phyloP scores from a whole-genome alignment of 2,329 filamentous ascomycete genomes.

The Microdochium trichocladiopsis region DNA sequence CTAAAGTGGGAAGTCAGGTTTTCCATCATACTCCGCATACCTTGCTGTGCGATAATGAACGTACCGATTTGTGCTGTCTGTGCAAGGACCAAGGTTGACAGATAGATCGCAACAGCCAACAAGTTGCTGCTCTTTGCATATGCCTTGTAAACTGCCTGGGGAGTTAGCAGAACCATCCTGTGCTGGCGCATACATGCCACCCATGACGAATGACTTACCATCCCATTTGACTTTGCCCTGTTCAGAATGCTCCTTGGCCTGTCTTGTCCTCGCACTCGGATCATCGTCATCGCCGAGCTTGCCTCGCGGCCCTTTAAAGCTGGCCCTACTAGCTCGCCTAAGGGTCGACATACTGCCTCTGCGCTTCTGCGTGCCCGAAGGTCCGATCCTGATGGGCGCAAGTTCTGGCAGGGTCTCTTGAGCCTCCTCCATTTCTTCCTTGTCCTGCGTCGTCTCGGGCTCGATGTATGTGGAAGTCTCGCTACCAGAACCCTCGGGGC shows the following conservation, averaged over 20 bases:
- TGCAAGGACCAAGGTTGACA: conserved; percentile 67
- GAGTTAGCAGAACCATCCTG: conserved; percentile 3
- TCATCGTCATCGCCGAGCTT: conserved; percentile 82
- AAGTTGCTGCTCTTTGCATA: conserved; percentile 95
- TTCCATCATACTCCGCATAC: conserved; percentile 8
- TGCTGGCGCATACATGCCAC: background rate
- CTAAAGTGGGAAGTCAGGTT: conserved; percentile 25
- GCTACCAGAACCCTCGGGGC: conserved; percentile 42
- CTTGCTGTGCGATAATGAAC: conserved; percentile 16
- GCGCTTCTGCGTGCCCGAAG: conserved; percentile 44
- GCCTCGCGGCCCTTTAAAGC: conserved; percentile 78
- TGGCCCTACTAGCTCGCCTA: conserved; percentile 84
- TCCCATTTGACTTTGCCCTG: conserved; percentile 98
- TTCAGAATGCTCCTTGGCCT: conserved; percentile 81
- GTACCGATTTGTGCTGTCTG: conserved; percentile 76
- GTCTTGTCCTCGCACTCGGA: conserved; percentile 67
- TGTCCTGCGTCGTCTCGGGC: conserved; percentile 43
- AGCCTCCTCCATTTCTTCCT: conserved; percentile 66
- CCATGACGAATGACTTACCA: conserved; percentile 20
- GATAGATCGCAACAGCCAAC: conserved; percentile 72
- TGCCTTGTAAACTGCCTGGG: conserved; percentile 65
- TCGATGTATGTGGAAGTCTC: conserved; percentile 53
- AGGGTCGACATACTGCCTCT: conserved; percentile 72
- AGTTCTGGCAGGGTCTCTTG: conserved; percentile 72
- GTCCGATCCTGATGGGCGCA: conserved; percentile 60